These are phyloP conservation scores for Tetracladium maxilliforme DNA, from an alignment of 2,329 filamentous ascomycete species.

Conservation along the genomic window DNA sequence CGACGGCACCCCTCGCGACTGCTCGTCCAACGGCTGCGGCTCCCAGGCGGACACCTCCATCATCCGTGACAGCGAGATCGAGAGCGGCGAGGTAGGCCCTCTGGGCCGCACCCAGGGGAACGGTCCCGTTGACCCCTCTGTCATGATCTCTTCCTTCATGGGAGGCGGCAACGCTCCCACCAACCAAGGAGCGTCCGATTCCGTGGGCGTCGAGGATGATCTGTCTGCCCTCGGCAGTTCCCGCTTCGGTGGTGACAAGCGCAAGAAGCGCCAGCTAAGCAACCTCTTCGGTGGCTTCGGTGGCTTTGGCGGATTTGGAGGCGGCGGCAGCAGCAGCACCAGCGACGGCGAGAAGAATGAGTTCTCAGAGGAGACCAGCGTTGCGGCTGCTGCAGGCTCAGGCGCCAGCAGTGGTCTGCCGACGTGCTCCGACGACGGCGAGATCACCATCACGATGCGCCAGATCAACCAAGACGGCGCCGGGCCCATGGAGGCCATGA, in stretches of 20 bases:
- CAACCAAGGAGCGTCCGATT: constrained; percentile 19
- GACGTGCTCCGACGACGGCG: constrained; percentile 43
- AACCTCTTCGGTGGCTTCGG: constrained; percentile 13
- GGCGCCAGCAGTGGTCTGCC: constrained; percentile 41
- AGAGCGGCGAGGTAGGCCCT: constrained; percentile 34
- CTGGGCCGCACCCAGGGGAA: constrained; percentile 49
- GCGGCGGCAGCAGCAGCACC: constrained; percentile 13
- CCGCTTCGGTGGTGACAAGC: constrained; percentile 7
- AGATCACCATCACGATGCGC: constrained; percentile 48
- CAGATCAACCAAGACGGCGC: constrained; percentile 61
- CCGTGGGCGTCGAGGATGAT: constrained; percentile 10
- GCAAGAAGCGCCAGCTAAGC: constrained; percentile 11
- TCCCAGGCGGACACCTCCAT: constrained; percentile 58
- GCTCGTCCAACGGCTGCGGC: constrained; percentile 42
- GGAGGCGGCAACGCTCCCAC: constrained; percentile 22
- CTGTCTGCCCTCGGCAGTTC: constrained; percentile 13
- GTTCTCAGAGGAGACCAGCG: constrained; percentile 32
- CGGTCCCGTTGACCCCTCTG: constrained; percentile 40
- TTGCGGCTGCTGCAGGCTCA: constrained; percentile 35
- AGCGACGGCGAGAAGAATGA: constrained; percentile 29
- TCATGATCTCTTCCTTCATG: constrained; percentile 47
- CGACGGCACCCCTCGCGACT: constrained; percentile 56
- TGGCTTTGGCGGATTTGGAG: constrained; percentile 8
- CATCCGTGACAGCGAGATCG: constrained; percentile 46
- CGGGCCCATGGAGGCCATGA: constrained; percentile 42